phyloP scores from a whole-genome alignment of 2,329 filamentous ascomycete genomes.

The Microdochium trichocladiopsis region DNA sequence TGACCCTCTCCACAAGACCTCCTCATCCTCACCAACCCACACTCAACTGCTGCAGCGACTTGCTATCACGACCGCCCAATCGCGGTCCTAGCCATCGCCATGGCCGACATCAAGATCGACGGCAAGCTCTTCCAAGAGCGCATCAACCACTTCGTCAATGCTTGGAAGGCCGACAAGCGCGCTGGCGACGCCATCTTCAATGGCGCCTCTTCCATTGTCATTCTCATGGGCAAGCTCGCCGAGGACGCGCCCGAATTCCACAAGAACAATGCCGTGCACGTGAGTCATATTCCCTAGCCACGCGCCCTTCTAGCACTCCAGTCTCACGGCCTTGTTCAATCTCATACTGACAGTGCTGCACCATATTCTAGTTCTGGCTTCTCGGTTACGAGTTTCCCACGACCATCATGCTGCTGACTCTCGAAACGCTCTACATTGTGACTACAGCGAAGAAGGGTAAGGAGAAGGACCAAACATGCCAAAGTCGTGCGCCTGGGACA shows the following conservation, averaged over 20 bases:
- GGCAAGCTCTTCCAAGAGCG: constrained; percentile 90
- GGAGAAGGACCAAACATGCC: constrained; percentile 4
- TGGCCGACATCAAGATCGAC: constrained; percentile 91
- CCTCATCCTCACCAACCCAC: background rate
- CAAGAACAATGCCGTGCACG: constrained; percentile 96
- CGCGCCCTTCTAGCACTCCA: constrained; percentile 4
- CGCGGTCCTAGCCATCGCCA: constrained; percentile 33
- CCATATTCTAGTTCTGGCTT: constrained; percentile 74
- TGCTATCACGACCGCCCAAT: background rate
- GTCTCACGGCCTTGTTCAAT: constrained; percentile 10
- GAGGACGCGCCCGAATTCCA: constrained; percentile 81
- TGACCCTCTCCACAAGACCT: background rate
- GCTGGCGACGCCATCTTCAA: constrained; percentile 78
- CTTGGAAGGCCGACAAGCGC: constrained; percentile 96
- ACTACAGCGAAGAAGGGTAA: constrained; percentile 96
- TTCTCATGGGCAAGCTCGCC: constrained; percentile 84
- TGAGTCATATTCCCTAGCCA: constrained; percentile 36
- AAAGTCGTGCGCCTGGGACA: background rate
- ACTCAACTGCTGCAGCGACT: background rate
- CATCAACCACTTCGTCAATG: constrained; percentile 74
- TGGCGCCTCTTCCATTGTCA: constrained; percentile 77
- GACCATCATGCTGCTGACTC: constrained; percentile 86
- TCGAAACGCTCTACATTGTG: constrained; percentile 82
- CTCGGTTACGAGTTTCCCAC: constrained; percentile 98
- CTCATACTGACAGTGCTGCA: background rate